Conservation (phyloP, 331 rosid species). For the Rhamnella rubrinervis region DNA sequence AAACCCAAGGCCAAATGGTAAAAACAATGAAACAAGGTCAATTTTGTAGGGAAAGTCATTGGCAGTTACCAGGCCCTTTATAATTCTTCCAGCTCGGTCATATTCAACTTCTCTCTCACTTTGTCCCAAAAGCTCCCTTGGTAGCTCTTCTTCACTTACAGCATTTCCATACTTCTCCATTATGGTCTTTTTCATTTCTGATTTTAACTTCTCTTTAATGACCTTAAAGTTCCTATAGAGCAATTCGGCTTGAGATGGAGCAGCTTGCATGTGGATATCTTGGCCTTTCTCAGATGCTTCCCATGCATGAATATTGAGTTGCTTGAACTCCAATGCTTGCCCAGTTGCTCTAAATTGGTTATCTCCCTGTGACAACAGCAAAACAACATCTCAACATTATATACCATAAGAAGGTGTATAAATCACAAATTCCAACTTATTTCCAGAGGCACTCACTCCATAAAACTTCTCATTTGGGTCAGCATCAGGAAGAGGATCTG, state of each 20-base stretch:
- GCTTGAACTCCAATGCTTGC: conserved; percentile 46
- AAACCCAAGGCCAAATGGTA: background rate
- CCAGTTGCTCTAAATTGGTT: conserved; percentile 41
- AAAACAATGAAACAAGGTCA: background rate
- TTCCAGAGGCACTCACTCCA: conserved; percentile 30
- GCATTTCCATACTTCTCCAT: conserved; percentile 25
- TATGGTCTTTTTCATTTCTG: conserved; percentile 4
- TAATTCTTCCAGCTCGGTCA: conserved; percentile 13
- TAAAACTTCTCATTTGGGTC: conserved; percentile 41
- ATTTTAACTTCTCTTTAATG: conserved; percentile 12
- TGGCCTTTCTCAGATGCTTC: conserved; percentile 50
- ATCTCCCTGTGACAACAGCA: conserved; percentile 31
- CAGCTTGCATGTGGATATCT: conserved; percentile 30
- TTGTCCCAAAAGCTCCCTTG: conserved; percentile 23
- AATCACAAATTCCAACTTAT: background rate
- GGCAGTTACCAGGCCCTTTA: conserved; percentile 6
- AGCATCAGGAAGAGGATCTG: conserved; percentile 50
- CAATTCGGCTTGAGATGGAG: conserved; percentile 23
- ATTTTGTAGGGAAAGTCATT: background rate
- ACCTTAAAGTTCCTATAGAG: conserved; percentile 12
- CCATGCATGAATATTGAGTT: conserved; percentile 43
- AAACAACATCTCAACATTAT: conserved; percentile 1
- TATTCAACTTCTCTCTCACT: conserved; percentile 21
- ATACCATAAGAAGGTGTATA: background rate
- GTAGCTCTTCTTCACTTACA: conserved; percentile 4